Conservation (phyloP, 1,284 basidiomycete species). For the Irpex rosettiformis region DNA sequence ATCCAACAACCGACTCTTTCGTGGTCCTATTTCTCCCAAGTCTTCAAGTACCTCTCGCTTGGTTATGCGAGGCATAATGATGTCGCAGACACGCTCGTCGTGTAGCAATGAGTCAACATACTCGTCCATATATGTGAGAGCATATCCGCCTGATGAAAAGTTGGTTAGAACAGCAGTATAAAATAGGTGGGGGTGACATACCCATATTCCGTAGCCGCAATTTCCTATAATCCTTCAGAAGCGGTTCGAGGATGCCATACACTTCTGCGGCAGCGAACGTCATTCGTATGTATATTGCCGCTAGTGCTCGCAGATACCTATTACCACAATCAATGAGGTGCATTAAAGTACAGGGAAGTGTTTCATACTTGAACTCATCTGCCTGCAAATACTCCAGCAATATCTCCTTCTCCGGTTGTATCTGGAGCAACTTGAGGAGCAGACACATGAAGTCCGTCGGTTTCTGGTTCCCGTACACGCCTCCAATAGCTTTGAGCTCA, state of each 20-base stretch:
- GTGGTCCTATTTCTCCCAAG: constrained; percentile 81
- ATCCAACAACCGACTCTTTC: constrained; percentile 78
- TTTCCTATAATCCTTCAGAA: constrained; percentile 93
- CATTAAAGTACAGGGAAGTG: constrained; percentile 3
- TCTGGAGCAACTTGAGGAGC: constrained; percentile 90
- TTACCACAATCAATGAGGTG: background rate
- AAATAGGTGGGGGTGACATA: constrained; percentile 34
- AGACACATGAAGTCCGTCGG: constrained; percentile 93
- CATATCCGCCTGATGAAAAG: constrained; percentile 63
- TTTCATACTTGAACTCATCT: constrained; percentile 93
- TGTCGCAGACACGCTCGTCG: constrained; percentile 94
- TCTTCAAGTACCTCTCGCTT: constrained; percentile 90
- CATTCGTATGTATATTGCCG: constrained; percentile 93
- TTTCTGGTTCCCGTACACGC: constrained; percentile 89
- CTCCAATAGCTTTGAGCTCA: constrained; percentile 81
- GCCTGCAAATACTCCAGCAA: constrained; percentile 91
- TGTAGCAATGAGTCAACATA: constrained; percentile 84
- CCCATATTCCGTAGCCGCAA: constrained; percentile 79
- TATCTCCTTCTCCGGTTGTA: constrained; percentile 97
- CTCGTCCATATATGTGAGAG: constrained; percentile 88
- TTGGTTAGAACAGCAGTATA: background rate
- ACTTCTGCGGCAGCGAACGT: constrained; percentile 90
- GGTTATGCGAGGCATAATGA: constrained; percentile 88
- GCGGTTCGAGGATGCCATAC: constrained; percentile 90
- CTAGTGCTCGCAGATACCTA: constrained; percentile 91